Evolutionary conservation across 345 rosid genomes (phyloP).

Genomic region (Sonneratia alba): DNA sequence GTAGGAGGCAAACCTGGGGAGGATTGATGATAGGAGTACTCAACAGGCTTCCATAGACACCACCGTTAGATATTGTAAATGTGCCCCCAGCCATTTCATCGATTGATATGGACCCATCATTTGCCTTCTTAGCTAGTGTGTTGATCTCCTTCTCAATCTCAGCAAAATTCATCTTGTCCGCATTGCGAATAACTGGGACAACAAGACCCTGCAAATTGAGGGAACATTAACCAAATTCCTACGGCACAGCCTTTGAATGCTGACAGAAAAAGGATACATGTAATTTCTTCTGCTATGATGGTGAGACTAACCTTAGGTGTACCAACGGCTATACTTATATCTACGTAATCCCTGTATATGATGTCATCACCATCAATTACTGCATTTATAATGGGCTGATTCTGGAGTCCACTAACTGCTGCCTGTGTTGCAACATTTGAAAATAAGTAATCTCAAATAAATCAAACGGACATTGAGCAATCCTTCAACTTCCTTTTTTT

Average conservation of each 20-base stretch:
- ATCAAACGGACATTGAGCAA: background rate
- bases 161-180: conserved; percentile 70
- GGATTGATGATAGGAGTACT: conserved; percentile 99
- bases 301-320: conserved; percentile 60
- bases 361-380: conserved; percentile 98
- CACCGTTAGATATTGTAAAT: conserved; percentile 76
- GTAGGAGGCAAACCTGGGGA: conserved; percentile 59
- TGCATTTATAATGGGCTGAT: conserved; percentile 94
- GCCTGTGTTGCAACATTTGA: conserved; percentile 59
- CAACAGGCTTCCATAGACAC: conserved; percentile 91
- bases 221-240: background rate
- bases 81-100: conserved; percentile 99
- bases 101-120: conserved; percentile 80
- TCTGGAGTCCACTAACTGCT: conserved; percentile 90
- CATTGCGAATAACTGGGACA: conserved; percentile 70
- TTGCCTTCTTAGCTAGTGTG: conserved; percentile 85
- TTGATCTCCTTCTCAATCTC: conserved; percentile 88
- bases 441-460: conserved; percentile 3
- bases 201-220: conserved; percentile 56
- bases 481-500: background rate
- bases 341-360: conserved; percentile 87
- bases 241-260: background rate
- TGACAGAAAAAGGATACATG: background rate
- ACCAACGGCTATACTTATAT: conserved; percentile 90
- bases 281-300: background rate